A percentile compares a stretch with the other conserved stretches of the same genome.
Evolutionary conservation across 371 early-diverging fungal species (phyloP).

Genomic region (Thermomucor indicae-seudaticae): DNA sequence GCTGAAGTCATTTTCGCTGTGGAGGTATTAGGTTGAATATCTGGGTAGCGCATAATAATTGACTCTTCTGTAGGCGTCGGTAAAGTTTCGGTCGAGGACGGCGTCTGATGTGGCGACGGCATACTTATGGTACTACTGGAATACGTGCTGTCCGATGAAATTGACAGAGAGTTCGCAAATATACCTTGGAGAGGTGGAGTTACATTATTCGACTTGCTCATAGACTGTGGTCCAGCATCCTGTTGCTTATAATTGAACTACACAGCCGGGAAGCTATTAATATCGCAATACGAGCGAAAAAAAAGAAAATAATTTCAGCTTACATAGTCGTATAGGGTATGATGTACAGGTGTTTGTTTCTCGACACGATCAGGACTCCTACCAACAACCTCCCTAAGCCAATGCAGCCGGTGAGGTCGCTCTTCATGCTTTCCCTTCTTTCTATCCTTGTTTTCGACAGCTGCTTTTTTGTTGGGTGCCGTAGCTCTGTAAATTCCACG

Average conservation of each 20-base stretch:
- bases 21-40: conserved; percentile 14
- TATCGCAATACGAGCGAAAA: too few species aligned
- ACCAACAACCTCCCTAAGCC: conserved; percentile 15
- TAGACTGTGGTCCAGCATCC: conserved; percentile 9
- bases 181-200: conserved; percentile 23
- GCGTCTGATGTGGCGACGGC: background rate
- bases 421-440: conserved; percentile 1
- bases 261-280: too few species aligned
- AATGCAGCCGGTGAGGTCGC: conserved; percentile 4
- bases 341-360: conserved; percentile 6
- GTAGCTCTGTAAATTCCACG: conserved; percentile 26
- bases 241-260: conserved; percentile 16
- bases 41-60: conserved; percentile 6
- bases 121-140: conserved; percentile 6
- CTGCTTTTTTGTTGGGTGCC: too few species aligned
- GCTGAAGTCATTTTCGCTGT: too few species aligned
- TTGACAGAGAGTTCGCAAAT: conserved; percentile 8
- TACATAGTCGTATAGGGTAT: conserved; percentile 39
- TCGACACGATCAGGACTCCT: background rate
- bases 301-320: too few species aligned
- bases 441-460: background rate
- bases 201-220: conserved; percentile 3
- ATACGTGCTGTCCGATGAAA: background rate
- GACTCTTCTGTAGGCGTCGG: conserved; percentile 19
- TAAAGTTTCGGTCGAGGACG: background rate